Evolutionary conservation across 228 moss, liverwort and hornwort species (phyloP).

Genomic region (Sphagnum fallax): DNA sequence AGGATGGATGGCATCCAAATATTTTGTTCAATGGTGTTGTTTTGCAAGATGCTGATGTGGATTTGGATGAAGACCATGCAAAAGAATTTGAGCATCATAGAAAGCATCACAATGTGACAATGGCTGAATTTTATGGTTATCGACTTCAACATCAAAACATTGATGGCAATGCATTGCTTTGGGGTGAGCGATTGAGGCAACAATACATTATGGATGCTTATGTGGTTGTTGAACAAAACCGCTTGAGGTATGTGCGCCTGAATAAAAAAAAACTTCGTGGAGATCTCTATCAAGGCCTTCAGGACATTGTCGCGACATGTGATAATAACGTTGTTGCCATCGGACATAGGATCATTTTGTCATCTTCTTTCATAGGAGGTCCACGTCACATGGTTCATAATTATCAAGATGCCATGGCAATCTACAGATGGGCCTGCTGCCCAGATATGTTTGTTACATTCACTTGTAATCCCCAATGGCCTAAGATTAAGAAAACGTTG

Average conservation of each 20-base stretch:
- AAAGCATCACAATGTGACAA: no score
- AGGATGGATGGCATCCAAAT: background rate
- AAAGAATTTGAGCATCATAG: no score
- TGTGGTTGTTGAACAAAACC: background rate
- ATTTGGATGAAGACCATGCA: no score
- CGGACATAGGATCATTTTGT: background rate
- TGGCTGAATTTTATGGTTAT: no score
- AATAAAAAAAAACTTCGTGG: background rate
- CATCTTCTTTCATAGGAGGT: background rate
- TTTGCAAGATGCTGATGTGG: no score
- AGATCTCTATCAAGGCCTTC: background rate
- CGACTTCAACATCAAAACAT: no score
- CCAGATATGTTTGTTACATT: conserved; percentile 1
- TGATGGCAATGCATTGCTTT: no score
- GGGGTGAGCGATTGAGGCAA: background rate
- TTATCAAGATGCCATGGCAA: conserved; percentile 2
- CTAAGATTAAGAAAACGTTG: background rate
- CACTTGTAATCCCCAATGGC: conserved; percentile 2
- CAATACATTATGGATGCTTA: background rate
- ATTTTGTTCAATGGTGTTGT: no score
- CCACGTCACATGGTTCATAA: background rate
- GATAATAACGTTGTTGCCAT: background rate
- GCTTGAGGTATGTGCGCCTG: background rate
- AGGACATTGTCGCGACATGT: background rate
- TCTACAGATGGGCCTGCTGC: background rate